Conservation (phyloP, 2,329 filamentous ascomycete genomes). For the Aspergillus puulaauensis region DNA sequence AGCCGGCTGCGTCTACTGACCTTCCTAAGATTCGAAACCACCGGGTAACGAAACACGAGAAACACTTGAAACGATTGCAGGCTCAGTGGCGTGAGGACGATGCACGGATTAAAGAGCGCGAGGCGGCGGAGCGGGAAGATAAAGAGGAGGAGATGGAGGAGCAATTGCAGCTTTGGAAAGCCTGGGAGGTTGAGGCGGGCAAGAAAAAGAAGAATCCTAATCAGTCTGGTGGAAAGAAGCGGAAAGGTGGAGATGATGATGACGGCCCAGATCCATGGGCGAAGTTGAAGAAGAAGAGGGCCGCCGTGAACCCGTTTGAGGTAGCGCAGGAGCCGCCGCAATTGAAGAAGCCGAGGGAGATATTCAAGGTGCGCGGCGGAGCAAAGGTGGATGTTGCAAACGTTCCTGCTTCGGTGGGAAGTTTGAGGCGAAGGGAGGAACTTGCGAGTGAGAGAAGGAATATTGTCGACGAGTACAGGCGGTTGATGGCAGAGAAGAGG, state of each 20-base stretch:
- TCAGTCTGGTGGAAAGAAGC: conserved; percentile 29
- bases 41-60: conserved; percentile 77
- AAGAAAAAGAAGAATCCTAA: conserved; percentile 50
- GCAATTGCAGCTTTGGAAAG: conserved; percentile 63
- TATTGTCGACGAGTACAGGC: conserved; percentile 72
- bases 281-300: conserved; percentile 59
- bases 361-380: conserved; percentile 64
- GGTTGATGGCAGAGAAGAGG: conserved; percentile 62
- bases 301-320: conserved; percentile 39
- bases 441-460: conserved; percentile 66
- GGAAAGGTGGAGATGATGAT: conserved; percentile 39
- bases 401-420: conserved; percentile 68
- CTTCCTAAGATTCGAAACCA: conserved; percentile 49
- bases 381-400: conserved; percentile 67
- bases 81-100: conserved; percentile 57
- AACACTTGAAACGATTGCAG: conserved; percentile 66
- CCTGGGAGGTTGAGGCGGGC: conserved; percentile 58
- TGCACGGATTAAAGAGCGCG: conserved; percentile 43
- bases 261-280: conserved; percentile 77
- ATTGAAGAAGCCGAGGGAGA: conserved; percentile 60
- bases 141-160: conserved; percentile 62
- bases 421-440: conserved; percentile 71
- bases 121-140: conserved; percentile 63
- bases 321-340: conserved; percentile 77
- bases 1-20: conserved; percentile 19